phyloP scores from a whole-genome alignment of 2,329 filamentous ascomycete genomes.

The Leptographium radiaticola region DNA sequence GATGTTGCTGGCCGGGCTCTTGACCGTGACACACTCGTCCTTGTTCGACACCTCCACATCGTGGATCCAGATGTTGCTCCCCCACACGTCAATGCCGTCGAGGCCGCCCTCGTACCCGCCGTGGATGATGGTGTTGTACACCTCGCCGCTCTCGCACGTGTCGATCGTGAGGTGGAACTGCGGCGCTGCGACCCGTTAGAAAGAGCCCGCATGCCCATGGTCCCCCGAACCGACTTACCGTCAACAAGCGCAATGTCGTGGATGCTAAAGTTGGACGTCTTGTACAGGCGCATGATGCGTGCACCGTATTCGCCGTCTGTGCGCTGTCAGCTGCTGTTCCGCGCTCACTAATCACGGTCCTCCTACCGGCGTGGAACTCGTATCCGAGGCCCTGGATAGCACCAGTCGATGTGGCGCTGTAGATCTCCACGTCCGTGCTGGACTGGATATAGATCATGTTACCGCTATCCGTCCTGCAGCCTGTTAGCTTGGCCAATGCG shows the following conservation, averaged over 20 bases:
- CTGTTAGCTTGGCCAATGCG: too few relatives aligned
- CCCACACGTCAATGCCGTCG: constrained; percentile 43
- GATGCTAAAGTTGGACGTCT: constrained; percentile 30
- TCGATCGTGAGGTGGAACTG: constrained; percentile 15
- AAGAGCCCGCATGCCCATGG: neutral
- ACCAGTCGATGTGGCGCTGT: constrained; percentile 26
- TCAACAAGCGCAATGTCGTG: constrained; percentile 36
- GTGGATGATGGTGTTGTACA: constrained; percentile 40
- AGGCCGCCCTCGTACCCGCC: constrained; percentile 36
- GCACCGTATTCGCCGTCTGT: constrained; percentile 20
- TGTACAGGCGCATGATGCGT: constrained; percentile 29
- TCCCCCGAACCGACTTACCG: constrained; percentile 10
- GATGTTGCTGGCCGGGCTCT: constrained; percentile 34
- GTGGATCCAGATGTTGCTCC: constrained; percentile 42
- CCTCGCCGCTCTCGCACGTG: constrained; percentile 31
- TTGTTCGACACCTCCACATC: constrained; percentile 50
- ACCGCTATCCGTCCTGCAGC: constrained; percentile 6
- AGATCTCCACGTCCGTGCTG: constrained; percentile 32
- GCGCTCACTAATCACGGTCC: neutral
- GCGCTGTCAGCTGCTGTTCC: too few relatives aligned
- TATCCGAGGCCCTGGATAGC: constrained; percentile 38
- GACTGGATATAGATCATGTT: constrained; percentile 16
- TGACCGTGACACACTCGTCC: constrained; percentile 31
- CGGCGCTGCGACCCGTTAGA: constrained; percentile 2
- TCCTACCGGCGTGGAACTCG: constrained; percentile 24